Evolutionary conservation across 2,329 filamentous ascomycete species (phyloP), one percentile per base, ranked within the genome.

Genomic region (Alternaria sp.): DNA sequence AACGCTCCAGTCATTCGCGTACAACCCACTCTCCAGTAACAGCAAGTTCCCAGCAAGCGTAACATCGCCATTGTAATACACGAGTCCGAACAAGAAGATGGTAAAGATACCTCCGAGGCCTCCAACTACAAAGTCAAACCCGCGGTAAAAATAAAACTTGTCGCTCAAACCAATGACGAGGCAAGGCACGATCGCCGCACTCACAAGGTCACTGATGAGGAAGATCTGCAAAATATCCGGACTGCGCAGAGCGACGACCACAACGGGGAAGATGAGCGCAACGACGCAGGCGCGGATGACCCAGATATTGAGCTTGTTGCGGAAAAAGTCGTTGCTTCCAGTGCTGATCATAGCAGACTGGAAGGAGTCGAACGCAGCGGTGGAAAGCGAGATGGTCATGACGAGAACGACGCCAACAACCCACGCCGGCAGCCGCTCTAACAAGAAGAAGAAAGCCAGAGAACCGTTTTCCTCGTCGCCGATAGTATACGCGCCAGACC

Each of bases 271-370:
- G 71, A 93, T 93, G 75, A 93, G 70, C 14, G 90, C 72, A 1
- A 94, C 85, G 26, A 95, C 90, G 39, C 82, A 82, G 17, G 72
- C 82, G 45, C 91, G 88, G 66, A 94, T 89, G 75, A 82, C 85
- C 86, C 90, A 91, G 64, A 93, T 85, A 70, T 88, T 88, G 55
- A 95, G 85, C 59, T 85, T 86, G 82, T 95, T 95, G 69, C 91
- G 88, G 84, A 94, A 94, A 13, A 95, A 78, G 73, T 95, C 91
- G 80, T 94, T 94, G 65, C 89, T 92, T 13, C 88, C 90, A 0
- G 90, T 90, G n/a, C 89, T 92, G 7, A 94, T 89, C 88, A 95
- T 93, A 66, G 91, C 90, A 2, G 88, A 90, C 78, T 94, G 92
- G 36, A 94, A 82, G 61, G 85, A 90, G 80, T 95, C 91, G 63